Evolutionary conservation across 1,284 basidiomycete species (phyloP).

Genomic region (Cryptococcus hybrid): DNA sequence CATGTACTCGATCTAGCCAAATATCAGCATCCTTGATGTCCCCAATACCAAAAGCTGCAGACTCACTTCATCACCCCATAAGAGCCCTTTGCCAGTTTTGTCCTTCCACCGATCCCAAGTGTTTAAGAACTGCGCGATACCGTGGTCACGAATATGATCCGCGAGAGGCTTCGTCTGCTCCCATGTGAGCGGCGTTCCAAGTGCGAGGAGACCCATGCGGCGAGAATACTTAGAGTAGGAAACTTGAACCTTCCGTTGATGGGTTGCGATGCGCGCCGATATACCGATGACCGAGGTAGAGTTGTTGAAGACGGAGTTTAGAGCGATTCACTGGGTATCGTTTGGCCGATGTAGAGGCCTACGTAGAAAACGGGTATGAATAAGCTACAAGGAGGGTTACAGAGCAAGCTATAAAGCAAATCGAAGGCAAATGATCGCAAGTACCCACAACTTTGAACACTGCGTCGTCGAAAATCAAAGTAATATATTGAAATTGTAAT

Average conservation of each 20-base stretch:
- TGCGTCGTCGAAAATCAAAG: too few relatives aligned
- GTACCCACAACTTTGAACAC: too few relatives aligned
- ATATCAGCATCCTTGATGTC: neutral
- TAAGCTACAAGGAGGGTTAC: too few relatives aligned
- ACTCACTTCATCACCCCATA: slow-evolving; percentile 98
- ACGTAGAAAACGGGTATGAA: too few relatives aligned
- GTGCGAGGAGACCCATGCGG: slow-evolving; percentile 86
- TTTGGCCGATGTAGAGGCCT: too few relatives aligned
- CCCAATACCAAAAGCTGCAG: neutral
- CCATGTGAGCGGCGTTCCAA: slow-evolving; percentile 94
- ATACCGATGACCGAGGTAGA: neutral
- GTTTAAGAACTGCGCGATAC: slow-evolving; percentile 91
- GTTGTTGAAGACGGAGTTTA: neutral
- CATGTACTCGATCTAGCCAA: slow-evolving; percentile 87
- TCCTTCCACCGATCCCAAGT: slow-evolving; percentile 92
- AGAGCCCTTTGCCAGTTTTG: slow-evolving; percentile 82
- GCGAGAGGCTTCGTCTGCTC: slow-evolving; percentile 82
- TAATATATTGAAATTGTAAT: too few relatives aligned
- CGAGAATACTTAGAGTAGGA: too few relatives aligned
- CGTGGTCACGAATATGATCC: slow-evolving; percentile 87
- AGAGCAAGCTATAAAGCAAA: too few relatives aligned
- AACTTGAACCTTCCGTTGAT: too few relatives aligned
- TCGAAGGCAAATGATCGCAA: too few relatives aligned
- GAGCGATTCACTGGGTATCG: too few relatives aligned
- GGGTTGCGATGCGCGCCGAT: neutral